A percentile compares a stretch with the other conserved stretches of the same genome.
Evolutionary conservation across 441 rosid genomes (phyloP).

Genomic region (Biscutella laevigata): DNA sequence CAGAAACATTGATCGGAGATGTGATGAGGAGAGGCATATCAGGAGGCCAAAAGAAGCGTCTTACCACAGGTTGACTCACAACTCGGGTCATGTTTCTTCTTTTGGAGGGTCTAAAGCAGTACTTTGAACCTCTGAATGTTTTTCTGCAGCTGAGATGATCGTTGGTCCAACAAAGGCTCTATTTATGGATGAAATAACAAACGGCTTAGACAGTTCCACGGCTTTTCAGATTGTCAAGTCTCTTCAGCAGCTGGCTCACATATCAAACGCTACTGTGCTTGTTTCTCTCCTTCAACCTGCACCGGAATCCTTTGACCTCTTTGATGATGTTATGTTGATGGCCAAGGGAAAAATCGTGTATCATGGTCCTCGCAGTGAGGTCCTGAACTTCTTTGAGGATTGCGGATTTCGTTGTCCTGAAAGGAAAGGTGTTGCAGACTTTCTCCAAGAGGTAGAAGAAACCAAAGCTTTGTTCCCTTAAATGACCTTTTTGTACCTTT

Average conservation of each 20-base stretch:
- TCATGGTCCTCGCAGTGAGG: conserved; percentile 43
- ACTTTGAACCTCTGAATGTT: conserved; percentile 27
- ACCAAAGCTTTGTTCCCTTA: neutral
- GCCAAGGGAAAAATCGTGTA: conserved; percentile 51
- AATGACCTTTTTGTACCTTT: neutral
- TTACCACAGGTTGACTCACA: conserved; percentile 45
- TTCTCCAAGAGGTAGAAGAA: conserved; percentile 53
- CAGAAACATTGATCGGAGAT: conserved; percentile 51
- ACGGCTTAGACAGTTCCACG: conserved; percentile 67
- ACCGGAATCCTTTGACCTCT: conserved; percentile 53
- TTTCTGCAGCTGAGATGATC: conserved; percentile 38
- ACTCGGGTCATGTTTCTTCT: neutral
- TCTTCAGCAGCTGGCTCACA: conserved; percentile 53
- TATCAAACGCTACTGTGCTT: conserved; percentile 44
- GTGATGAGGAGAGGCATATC: conserved; percentile 51
- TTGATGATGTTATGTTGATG: conserved; percentile 61
- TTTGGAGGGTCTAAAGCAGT: neutral
- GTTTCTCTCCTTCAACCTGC: conserved; percentile 64
- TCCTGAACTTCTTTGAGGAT: conserved; percentile 42
- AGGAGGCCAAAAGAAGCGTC: conserved; percentile 54
- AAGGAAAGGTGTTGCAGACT: conserved; percentile 61
- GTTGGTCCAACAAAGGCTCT: conserved; percentile 58
- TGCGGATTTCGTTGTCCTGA: conserved; percentile 60
- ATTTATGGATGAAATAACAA: conserved; percentile 66
- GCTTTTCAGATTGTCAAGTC: conserved; percentile 56